Base-by-base conservation (phyloP, 2,329 filamentous ascomycete genomes). In the Penicillium olsonii region DNA sequence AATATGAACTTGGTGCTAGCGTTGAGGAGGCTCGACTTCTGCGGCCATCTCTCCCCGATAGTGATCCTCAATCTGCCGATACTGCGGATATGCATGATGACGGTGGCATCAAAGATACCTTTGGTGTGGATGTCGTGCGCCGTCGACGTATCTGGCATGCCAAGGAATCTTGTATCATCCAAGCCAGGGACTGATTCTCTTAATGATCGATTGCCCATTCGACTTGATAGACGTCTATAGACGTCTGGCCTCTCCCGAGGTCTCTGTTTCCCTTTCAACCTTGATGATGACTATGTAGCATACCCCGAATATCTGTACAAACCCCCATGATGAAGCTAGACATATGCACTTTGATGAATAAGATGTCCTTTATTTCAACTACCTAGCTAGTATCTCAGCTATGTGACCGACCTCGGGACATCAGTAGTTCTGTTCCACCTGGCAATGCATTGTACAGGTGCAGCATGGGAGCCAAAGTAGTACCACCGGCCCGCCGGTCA, bases 1-100 rank as follows among this genome's bases (percentile, higher is more conserved):
- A 89, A 56, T 96, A 92, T 67, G 91, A 95, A 69, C 78, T 96
- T 18, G 83, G 83, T 19, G 90, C 86, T 5, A 87, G 83, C 11
- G 84, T 96, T 0, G 92, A 96, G 71, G 92, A 96, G 75, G 83
- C 88, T 3, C 78, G 79, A 52, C 64, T 88, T 7, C 59, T 74
- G 40, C 68, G 63, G 26, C 45, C 59, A 12, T 49, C 58, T 5
- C 18, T 45, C 3, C 11, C 17, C 14, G 45, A 49, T 8, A 48
- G 45, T 22, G 56, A 55, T 9, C 35, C 48, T 14, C 52, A 57
- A 5, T 53, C 50, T 14, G 56, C 52, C 17, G 20, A 54, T 19
- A 29, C 47, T 19, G 31, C 56, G 37, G 44, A 45, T 18, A 20
- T 44, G 29, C 53, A 59, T 20, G 55, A 65, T 42, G 62, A 66